These are phyloP conservation scores for Euphorbia tirucalli DNA, from an alignment of 345 rosid species.

Conservation along the genomic window DNA sequence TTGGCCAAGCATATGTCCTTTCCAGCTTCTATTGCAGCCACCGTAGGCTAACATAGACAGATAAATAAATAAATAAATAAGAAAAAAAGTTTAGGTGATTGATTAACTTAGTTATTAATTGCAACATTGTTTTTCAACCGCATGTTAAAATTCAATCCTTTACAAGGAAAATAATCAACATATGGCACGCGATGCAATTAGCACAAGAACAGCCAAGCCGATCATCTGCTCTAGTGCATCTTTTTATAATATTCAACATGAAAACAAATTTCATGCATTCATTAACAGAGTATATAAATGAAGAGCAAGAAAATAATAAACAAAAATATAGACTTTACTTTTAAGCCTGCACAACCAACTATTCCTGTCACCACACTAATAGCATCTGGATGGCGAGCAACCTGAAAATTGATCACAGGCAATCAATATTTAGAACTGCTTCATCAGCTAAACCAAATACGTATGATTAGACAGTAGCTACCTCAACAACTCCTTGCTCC, in stretches of 20 bases:
- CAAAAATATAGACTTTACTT: conserved; percentile 35
- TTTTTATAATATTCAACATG: background rate
- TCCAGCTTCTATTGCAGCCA: conserved; percentile 97
- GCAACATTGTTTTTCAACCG: conserved; percentile 3
- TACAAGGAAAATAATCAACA: conserved; percentile 3
- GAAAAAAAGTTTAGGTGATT: conserved; percentile 13
- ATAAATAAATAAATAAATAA: background rate
- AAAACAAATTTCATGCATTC: background rate
- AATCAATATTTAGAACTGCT: conserved; percentile 14
- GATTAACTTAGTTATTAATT: background rate
- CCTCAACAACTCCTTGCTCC: conserved; percentile 90
- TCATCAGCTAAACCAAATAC: conserved; percentile 13
- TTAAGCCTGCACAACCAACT: conserved; percentile 97
- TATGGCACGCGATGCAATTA: background rate
- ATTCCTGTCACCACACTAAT: conserved; percentile 91
- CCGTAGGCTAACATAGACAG: conserved; percentile 95
- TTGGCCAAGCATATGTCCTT: conserved; percentile 94
- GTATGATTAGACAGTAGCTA: conserved; percentile 22
- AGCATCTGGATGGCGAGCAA: conserved; percentile 91
- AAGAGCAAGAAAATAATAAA: background rate
- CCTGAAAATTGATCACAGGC: conserved; percentile 44
- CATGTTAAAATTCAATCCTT: background rate
- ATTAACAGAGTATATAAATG: background rate
- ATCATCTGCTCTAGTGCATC: background rate
- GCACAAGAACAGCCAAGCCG: background rate